These are phyloP conservation scores for Saturnispora quitensis DNA, from an alignment of 805 yeast species.

Conservation along the genomic window DNA sequence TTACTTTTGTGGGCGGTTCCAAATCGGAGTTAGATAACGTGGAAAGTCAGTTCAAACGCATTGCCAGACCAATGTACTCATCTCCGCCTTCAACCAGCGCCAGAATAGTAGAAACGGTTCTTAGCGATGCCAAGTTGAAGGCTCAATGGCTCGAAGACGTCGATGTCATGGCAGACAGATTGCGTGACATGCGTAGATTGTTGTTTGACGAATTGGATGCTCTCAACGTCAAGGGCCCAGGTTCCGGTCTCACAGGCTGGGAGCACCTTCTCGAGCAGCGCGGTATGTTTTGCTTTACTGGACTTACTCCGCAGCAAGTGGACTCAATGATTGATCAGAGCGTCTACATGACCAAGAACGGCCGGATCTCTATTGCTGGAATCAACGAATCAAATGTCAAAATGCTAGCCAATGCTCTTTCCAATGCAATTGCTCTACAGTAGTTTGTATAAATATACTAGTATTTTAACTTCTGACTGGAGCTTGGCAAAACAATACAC, in stretches of 20 bases:
- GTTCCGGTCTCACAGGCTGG: constrained; percentile 60
- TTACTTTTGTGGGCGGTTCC: constrained; percentile 52
- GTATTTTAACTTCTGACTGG: neutral
- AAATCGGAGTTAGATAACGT: constrained; percentile 40
- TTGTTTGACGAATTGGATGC: constrained; percentile 47
- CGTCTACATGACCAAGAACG: constrained; percentile 82
- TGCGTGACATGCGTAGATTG: constrained; percentile 58
- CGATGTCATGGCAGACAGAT: constrained; percentile 66
- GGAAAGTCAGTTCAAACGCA: constrained; percentile 63
- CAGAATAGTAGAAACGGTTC: constrained; percentile 71
- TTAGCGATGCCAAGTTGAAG: constrained; percentile 50
- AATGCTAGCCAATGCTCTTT: constrained; percentile 38
- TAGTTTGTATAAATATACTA: neutral
- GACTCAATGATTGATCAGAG: constrained; percentile 54
- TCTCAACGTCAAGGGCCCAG: constrained; percentile 23
- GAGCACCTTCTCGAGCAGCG: constrained; percentile 78
- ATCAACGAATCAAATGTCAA: constrained; percentile 73
- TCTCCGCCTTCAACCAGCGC: constrained; percentile 96
- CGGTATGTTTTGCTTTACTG: constrained; percentile 96
- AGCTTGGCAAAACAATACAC: neutral
- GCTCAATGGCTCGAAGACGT: constrained; percentile 78
- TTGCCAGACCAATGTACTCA: constrained; percentile 80
- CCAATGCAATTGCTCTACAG: neutral
- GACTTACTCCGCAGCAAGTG: constrained; percentile 64
- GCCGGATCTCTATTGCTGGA: constrained; percentile 88